A percentile compares a stretch with the other conserved stretches of the same genome.
phyloP scores from a whole-genome alignment of 257 asterid genomes.

The Mitragyna speciosa region DNA sequence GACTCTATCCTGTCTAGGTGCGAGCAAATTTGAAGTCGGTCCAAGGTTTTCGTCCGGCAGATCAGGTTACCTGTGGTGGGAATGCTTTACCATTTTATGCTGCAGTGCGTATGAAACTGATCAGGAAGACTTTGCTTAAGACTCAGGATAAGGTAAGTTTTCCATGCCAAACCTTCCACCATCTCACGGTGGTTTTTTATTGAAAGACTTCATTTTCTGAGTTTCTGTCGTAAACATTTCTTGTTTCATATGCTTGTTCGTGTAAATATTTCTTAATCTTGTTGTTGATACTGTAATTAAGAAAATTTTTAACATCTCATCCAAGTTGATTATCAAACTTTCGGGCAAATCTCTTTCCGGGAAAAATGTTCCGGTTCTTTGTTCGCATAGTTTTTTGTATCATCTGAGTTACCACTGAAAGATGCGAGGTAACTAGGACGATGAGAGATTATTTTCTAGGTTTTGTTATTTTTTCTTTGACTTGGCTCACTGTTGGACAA shows the following conservation, averaged over 20 bases:
- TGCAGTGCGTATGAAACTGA: slow-evolving; percentile 77
- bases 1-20: slow-evolving; percentile 42
- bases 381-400: not conserved
- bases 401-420: not conserved
- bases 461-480: not conserved
- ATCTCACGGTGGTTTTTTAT: not conserved
- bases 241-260: not conserved
- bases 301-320: not conserved
- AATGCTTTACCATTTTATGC: slow-evolving; percentile 93
- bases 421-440: not conserved
- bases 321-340: not conserved
- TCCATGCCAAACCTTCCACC: not conserved
- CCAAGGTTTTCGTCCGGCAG: slow-evolving; percentile 53
- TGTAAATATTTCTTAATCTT: not conserved
- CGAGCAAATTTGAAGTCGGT: slow-evolving; percentile 51
- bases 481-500: not conserved
- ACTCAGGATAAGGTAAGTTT: slow-evolving; percentile 56
- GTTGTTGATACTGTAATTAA: not conserved
- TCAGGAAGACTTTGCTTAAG: slow-evolving; percentile 70
- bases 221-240: not conserved
- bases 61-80: slow-evolving; percentile 93
- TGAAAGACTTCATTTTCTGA: no score
- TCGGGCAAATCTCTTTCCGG: not conserved
- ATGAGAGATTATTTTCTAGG: not conserved
- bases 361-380: not conserved